These are phyloP conservation scores for Baudoinia panamericana DNA, from an alignment of 495 filamentous ascomycete genomes.

Conservation along the genomic window DNA sequence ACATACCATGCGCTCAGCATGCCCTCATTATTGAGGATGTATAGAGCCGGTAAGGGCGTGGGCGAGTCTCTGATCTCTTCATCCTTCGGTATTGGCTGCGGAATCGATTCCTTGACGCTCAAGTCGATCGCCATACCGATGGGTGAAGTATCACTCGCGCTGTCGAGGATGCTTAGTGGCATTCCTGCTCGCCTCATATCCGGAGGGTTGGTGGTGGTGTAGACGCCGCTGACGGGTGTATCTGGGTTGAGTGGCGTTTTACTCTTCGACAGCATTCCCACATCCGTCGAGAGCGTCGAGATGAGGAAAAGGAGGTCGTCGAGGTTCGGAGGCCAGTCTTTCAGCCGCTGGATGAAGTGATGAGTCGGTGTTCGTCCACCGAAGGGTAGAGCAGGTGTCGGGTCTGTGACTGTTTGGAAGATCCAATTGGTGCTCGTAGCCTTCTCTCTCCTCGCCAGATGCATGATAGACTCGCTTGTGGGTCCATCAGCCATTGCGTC, in stretches of 20 bases:
- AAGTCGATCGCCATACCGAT: slow-evolving; percentile 76
- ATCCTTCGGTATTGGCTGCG: slow-evolving; percentile 55
- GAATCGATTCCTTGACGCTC: slow-evolving; percentile 63
- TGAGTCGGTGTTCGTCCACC: slow-evolving; percentile 52
- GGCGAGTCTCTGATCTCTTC: slow-evolving; percentile 66
- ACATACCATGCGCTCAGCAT: slow-evolving; percentile 80
- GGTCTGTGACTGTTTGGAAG: slow-evolving; percentile 60
- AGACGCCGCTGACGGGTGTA: slow-evolving; percentile 49
- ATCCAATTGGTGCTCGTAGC: slow-evolving; percentile 38
- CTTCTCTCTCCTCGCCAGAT: slow-evolving; percentile 56
- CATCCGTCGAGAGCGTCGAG: slow-evolving; percentile 63
- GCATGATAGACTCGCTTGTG: slow-evolving; percentile 50
- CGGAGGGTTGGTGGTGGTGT: slow-evolving; percentile 56
- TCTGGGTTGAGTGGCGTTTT: slow-evolving; percentile 49
- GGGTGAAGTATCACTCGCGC: slow-evolving; percentile 54
- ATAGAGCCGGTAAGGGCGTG: slow-evolving; percentile 71
- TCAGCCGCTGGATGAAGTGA: slow-evolving; percentile 61
- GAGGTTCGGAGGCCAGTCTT: slow-evolving; percentile 64
- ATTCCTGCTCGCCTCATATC: slow-evolving; percentile 63
- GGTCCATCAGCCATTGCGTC: slow-evolving; percentile 30
- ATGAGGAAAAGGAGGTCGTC: slow-evolving; percentile 68
- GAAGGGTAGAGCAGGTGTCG: slow-evolving; percentile 57
- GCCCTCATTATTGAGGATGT: slow-evolving; percentile 83
- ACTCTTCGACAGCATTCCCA: slow-evolving; percentile 64
- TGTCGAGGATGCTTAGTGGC: slow-evolving; percentile 45